Percentiles rank a stretch among this genome's conserved stretches.
phyloP scores from a whole-genome alignment of 2,329 filamentous ascomycete genomes.

The Paracoccidioides brasiliensis region DNA sequence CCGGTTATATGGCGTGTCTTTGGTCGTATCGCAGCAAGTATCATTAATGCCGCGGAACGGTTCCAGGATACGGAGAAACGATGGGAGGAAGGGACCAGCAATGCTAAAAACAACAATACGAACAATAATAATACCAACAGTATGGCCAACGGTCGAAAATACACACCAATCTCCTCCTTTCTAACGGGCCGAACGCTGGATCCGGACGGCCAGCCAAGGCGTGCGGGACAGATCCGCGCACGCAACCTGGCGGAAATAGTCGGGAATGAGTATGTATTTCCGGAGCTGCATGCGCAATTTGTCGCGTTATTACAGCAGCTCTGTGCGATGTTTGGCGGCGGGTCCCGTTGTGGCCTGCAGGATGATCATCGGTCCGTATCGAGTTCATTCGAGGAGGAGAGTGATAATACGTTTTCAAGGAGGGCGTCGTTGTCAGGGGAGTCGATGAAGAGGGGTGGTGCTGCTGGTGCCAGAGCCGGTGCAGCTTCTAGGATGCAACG shows the following conservation, averaged over 20 bases:
- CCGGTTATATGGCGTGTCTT: conserved; percentile 42
- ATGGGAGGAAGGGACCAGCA: conserved; percentile 24
- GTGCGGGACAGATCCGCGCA: conserved; percentile 40
- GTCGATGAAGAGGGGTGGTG: neutral
- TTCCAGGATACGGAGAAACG: conserved; percentile 33
- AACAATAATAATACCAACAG: conserved; percentile 13
- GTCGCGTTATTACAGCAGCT: conserved; percentile 37
- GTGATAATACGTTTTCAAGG: neutral
- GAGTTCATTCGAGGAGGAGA: conserved; percentile 6
- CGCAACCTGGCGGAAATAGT: conserved; percentile 47
- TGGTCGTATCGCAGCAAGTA: conserved; percentile 40
- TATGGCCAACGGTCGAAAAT: conserved; percentile 24
- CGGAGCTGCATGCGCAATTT: conserved; percentile 44
- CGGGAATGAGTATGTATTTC: conserved; percentile 45
- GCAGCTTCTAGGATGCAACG: neutral
- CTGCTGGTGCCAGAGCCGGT: neutral
- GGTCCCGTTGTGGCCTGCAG: conserved; percentile 23
- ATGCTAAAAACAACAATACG: neutral
- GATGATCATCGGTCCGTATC: conserved; percentile 28
- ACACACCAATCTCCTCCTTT: conserved; percentile 46
- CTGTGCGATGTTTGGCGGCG: conserved; percentile 32
- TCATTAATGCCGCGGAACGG: conserved; percentile 35
- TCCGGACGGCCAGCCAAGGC: conserved; percentile 41
- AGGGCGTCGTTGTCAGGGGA: neutral
- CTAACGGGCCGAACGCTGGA: conserved; percentile 43